Conservation (phyloP, 192 early-diverging fungal species). For the Backusella morwellensis region DNA sequence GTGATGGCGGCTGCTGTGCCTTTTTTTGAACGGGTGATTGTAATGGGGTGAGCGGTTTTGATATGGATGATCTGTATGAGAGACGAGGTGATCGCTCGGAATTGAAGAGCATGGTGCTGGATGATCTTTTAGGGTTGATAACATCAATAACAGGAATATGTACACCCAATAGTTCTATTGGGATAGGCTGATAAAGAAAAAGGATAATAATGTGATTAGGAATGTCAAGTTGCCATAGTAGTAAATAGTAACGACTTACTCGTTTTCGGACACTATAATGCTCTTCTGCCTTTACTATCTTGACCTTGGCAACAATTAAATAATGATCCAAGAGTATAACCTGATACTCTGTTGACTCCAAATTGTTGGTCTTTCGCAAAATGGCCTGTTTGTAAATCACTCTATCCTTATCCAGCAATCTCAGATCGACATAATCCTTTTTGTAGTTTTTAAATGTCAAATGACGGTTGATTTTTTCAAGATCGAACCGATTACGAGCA, state of each 20-base stretch:
- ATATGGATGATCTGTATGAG: conserved; percentile 6
- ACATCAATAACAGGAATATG: not conserved
- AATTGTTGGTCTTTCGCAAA: not conserved
- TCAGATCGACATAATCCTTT: conserved; percentile 12
- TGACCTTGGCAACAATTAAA: conserved; percentile 16
- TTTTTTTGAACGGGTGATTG: not conserved
- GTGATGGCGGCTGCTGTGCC: not conserved
- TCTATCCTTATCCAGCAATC: conserved; percentile 1
- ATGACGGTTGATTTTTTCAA: conserved; percentile 67
- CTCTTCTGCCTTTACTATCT: not conserved
- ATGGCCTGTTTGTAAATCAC: conserved; percentile 4
- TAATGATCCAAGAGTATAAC: conserved; percentile 90
- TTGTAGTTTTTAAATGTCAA: conserved; percentile 26
- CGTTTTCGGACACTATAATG: conserved; percentile 2
- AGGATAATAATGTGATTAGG: not conserved
- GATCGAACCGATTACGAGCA: conserved; percentile 81
- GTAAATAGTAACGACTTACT: not conserved
- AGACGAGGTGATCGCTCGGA: not conserved
- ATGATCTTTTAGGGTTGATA: not conserved
- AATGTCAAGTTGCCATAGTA: not conserved
- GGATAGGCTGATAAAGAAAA: not conserved
- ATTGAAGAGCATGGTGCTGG: not conserved
- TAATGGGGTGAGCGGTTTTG: not conserved
- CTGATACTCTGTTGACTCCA: conserved; percentile 29
- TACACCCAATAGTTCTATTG: conserved; percentile 8